Base-by-base conservation (phyloP, 179 eudicot genomes). In the Corrigiola litoralis region DNA sequence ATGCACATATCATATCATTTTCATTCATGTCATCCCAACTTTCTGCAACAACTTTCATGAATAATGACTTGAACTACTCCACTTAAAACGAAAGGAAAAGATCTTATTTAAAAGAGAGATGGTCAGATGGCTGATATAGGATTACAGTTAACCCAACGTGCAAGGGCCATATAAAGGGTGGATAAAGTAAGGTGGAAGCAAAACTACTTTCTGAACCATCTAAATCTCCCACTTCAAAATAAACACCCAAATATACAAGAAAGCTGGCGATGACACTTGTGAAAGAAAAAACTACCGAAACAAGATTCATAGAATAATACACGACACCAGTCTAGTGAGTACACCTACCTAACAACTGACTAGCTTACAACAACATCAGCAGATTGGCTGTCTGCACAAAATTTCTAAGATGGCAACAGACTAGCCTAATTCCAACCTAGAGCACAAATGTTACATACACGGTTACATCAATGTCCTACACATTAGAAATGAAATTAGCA, bases 301-400 rank as follows among this genome's bases (percentile, higher is more conserved):
- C 21, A 67, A 65, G 60, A 50, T 37, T 66, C 28, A 20, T 46
- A 16, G 23, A 47, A n/a, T 12, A 50, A 56, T 21, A 48, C 69
- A 14, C 25, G 50, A 65, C 24, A 62, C 29, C 34, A 48, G 27
- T 32, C 55, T 60, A 63, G 12, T n/a, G n/a, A 18, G 44, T 46
- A 42, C 57, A 38, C 12, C 75, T 75, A 45, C 71, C 61, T 55
- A 28, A 65, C 9, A 47, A 28, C 75, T 75, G 53, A 48, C 66
- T 64, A 65, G 61, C 67, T 69, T 68, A 74, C 73, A 71, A 56
- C 65, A 70, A 31, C 63, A 70, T 11, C 44, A 36, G 59, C 53
- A 46, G 61, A 68, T 58, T 63, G 41, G 32, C 28, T 48, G 24
- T 57, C 41, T 55, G 54, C 66, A 45, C 72, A 40, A 40, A 13